Percentiles rank a stretch among this genome's conserved stretches.
Conservation (phyloP, 768 basidiomycete genomes). For the Xerocomellus amylosporus region DNA sequence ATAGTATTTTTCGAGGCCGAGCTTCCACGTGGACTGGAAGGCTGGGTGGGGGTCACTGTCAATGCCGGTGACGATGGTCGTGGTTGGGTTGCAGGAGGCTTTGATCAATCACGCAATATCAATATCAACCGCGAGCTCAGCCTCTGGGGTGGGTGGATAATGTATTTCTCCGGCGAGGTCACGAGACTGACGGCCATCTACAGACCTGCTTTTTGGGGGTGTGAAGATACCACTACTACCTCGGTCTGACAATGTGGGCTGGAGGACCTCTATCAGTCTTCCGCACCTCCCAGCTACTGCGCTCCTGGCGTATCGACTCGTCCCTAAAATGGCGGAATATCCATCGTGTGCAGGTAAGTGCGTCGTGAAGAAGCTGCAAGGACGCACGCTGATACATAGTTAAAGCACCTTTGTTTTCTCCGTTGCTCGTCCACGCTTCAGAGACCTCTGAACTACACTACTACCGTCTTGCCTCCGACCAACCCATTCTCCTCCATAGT, state of each 20-base stretch:
- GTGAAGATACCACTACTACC: conserved; percentile 36
- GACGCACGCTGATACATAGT: conserved; percentile 7
- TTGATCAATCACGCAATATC: conserved; percentile 35
- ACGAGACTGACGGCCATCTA: conserved; percentile 8
- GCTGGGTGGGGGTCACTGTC: conserved; percentile 54
- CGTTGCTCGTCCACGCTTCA: conserved; percentile 65
- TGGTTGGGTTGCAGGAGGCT: conserved; percentile 63
- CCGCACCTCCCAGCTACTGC: conserved; percentile 58
- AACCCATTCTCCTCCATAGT: conserved; percentile 51
- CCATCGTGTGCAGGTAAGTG: conserved; percentile 32
- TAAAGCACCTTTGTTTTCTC: conserved; percentile 54
- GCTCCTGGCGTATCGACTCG: conserved; percentile 62
- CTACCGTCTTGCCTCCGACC: conserved; percentile 44
- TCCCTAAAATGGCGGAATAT: conserved; percentile 28
- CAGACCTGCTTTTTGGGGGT: conserved; percentile 42
- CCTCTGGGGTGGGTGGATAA: conserved; percentile 41
- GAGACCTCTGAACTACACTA: conserved; percentile 64
- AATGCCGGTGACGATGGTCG: conserved; percentile 46
- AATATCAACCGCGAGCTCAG: conserved; percentile 33
- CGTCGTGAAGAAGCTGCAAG: neutral
- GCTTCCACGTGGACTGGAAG: conserved; percentile 26
- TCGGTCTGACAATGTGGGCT: conserved; percentile 25
- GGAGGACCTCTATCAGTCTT: conserved; percentile 47
- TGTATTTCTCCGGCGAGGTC: neutral
- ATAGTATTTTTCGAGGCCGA: conserved; percentile 61